Evolutionary conservation across 805 yeast species (phyloP), one percentile per base, ranked within the genome.

Genomic region (Myxozyma monticola): DNA sequence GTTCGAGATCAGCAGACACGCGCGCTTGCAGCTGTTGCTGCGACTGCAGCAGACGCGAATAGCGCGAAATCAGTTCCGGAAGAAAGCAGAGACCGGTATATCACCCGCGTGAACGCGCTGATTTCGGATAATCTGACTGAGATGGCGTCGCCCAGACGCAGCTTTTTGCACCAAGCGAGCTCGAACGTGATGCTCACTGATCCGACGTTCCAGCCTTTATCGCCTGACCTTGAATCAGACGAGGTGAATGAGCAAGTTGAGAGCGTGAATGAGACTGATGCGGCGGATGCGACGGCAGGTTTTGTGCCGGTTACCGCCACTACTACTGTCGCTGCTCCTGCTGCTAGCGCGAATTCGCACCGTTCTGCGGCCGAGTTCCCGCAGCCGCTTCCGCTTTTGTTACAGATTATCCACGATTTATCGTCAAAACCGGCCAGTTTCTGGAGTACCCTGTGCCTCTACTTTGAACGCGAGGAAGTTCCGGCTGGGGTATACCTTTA

Each of bases 401-500:
- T 83, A 78, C 80, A 82, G 42, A 76, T 84, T 0, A 79, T 84
- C 65, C 80, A 77, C 48, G 85, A 84, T 1, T 65, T 81, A 3
- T 78, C 88, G 10, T 62, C 66, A 17, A 73, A 56, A 35, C 73
- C 68, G 34, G 78, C 74, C 20, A 68, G 69, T 5, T 81, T 86
- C 62, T 90, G 96, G 96, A 61, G 72, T 6, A 69, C 71, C 28
- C 60, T 88, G n/a, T 71, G 80, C 0, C 79, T 79, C 3, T 83
- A 71, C 58, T 80, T 89, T 58, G 65, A 68, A 12, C 74, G 73
- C 51, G 80, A 76, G 46, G 65, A 70, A 30, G 67, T 84, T 14
- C 73, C 76, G 1, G 73, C 68, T 36, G 77, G 77, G 36, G 67
- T 67, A 24, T 69, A 69, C 12, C 59, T 82, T 73, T 65, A 78